Conservation (phyloP, 1,284 basidiomycete genomes). For the Apiotrichum akiyoshidainum region DNA sequence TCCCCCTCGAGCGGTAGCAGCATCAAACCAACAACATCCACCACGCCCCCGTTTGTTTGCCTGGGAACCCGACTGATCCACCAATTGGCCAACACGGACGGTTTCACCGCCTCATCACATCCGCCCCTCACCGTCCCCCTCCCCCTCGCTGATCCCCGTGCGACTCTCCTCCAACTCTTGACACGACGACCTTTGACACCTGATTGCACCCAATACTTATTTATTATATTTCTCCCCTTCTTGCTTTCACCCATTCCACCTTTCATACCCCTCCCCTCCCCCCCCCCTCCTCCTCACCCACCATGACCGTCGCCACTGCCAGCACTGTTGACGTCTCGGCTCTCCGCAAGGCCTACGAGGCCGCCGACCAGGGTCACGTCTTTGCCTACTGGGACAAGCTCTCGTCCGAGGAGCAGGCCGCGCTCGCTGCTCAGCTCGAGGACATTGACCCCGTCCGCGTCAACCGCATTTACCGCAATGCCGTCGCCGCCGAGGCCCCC, state of each 20-base stretch:
- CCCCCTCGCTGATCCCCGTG: too few species aligned
- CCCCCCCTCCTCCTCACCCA: neutral
- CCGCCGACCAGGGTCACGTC: conserved; percentile 83
- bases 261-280: neutral
- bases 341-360: conserved; percentile 59
- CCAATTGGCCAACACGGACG: too few species aligned
- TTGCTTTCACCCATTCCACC: neutral
- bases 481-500: conserved; percentile 66
- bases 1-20: too few species aligned
- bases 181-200: too few species aligned
- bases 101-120: too few species aligned
- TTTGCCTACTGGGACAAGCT: conserved; percentile 82
- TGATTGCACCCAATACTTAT: too few species aligned
- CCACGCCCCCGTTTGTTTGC: too few species aligned
- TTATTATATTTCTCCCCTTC: neutral
- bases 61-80: too few species aligned
- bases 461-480: conserved; percentile 79
- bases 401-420: conserved; percentile 61
- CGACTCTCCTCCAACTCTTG: too few species aligned
- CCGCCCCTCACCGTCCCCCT: too few species aligned
- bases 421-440: conserved; percentile 71
- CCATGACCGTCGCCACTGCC: conserved; percentile 10
- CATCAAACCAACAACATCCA: too few species aligned
- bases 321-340: conserved; percentile 27
- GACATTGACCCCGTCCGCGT: conserved; percentile 84